phyloP scores from a whole-genome alignment of 2,329 filamentous ascomycete genomes.

The Tetracladium maxilliforme region DNA sequence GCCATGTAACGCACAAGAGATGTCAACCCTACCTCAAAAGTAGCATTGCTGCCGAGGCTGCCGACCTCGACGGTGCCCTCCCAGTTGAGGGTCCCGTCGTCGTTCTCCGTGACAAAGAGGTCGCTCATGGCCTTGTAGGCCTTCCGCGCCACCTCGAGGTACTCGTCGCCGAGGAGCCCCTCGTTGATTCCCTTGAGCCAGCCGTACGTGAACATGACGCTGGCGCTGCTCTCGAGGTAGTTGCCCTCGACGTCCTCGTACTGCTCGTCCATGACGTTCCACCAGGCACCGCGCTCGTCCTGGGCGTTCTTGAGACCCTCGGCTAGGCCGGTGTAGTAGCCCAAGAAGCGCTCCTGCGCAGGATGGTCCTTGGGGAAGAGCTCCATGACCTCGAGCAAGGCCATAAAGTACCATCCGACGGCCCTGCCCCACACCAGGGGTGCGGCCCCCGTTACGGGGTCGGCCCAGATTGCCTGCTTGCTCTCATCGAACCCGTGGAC shows the following conservation, averaged over 20 bases:
- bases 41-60: conserved; percentile 8
- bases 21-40: conserved; percentile 19
- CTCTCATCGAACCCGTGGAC: conserved; percentile 20
- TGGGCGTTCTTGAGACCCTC: conserved; percentile 7
- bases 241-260: conserved; percentile 11
- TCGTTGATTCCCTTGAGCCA: conserved; percentile 19
- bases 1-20: conserved; percentile 6
- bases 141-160: conserved; percentile 14
- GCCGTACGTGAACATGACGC: conserved; percentile 21
- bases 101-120: conserved; percentile 27
- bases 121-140: conserved; percentile 8
- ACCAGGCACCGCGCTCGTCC: conserved; percentile 18
- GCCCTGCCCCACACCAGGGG: conserved; percentile 21
- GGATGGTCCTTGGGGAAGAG: conserved; percentile 9
- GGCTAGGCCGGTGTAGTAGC: conserved; percentile 3
- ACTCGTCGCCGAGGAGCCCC: conserved; percentile 17
- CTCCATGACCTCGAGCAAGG: conserved; percentile 19
- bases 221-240: conserved; percentile 21
- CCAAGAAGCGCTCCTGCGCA: conserved; percentile 3
- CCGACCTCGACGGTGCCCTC: conserved; percentile 29
- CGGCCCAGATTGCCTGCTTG: conserved; percentile 17
- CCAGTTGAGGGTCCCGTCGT: conserved; percentile 31
- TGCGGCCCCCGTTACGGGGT: conserved; percentile 16
- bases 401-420: conserved; percentile 21
- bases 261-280: conserved; percentile 17